Evolutionary conservation across 345 rosid species (phyloP).

Genomic region (Microcos paniculata): DNA sequence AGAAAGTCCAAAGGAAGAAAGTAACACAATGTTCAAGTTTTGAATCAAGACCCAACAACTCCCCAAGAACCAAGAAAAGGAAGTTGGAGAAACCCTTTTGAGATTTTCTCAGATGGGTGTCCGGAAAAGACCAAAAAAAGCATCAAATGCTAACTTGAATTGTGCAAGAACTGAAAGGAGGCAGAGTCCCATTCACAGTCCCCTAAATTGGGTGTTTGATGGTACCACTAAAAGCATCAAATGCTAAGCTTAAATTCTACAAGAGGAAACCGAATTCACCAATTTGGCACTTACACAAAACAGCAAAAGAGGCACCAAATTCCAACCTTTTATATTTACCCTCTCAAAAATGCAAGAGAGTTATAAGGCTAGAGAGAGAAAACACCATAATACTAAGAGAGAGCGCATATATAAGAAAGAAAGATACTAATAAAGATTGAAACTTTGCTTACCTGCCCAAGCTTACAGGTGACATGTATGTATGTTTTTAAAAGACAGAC

Average conservation of each 20-base stretch:
- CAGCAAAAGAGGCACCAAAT: conserved; percentile 63
- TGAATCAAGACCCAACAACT: conserved; percentile 41
- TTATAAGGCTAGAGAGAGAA: conserved; percentile 28
- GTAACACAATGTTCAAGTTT: conserved; percentile 19
- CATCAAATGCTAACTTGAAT: conserved; percentile 54
- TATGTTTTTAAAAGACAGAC: conserved; percentile 56
- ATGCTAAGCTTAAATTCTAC: conserved; percentile 55
- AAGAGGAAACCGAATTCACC: conserved; percentile 38
- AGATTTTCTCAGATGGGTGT: conserved; percentile 50
- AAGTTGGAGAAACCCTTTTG: conserved; percentile 38
- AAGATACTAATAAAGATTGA: conserved; percentile 13
- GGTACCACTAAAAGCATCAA: conserved; percentile 50
- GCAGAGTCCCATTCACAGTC: conserved; percentile 36
- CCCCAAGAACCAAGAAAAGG: conserved; percentile 20
- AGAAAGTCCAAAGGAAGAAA: conserved; percentile 16
- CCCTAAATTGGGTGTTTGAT: conserved; percentile 33
- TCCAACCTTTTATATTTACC: conserved; percentile 48
- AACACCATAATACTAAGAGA: conserved; percentile 21
- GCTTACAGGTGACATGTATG: conserved; percentile 54
- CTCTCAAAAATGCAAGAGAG: conserved; percentile 20
- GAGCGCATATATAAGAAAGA: conserved; percentile 7
- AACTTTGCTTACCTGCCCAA: conserved; percentile 45
- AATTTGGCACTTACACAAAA: conserved; percentile 42
- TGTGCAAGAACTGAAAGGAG: conserved; percentile 44
- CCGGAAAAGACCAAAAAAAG: conserved; percentile 36